Evolutionary conservation across 164 flowering plant species (phyloP).

Genomic region (Brasenia schreberi): DNA sequence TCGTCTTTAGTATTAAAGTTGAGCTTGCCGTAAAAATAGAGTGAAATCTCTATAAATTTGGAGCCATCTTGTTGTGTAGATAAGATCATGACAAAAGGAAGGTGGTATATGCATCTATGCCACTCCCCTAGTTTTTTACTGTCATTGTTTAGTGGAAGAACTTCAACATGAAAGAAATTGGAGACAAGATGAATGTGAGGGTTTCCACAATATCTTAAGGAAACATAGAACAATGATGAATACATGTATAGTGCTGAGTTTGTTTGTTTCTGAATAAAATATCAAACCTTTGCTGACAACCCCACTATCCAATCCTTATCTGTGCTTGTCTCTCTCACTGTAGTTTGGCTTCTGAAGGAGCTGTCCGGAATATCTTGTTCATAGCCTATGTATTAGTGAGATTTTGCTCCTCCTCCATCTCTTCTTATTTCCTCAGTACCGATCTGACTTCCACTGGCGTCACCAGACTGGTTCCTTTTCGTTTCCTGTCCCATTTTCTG

Average conservation of each 20-base stretch:
- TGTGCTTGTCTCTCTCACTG: background rate
- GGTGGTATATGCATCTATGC: background rate
- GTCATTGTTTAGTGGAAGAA: background rate
- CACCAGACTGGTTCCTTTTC: background rate
- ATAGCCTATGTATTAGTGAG: background rate
- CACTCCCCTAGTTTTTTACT: background rate
- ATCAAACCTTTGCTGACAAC: background rate
- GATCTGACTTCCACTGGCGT: background rate
- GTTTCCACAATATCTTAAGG: background rate
- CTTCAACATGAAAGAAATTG: background rate
- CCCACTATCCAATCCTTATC: constrained; percentile 1
- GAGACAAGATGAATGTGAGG: background rate
- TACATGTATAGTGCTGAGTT: background rate
- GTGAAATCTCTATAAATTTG: background rate
- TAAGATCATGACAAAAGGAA: background rate
- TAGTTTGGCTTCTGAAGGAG: background rate
- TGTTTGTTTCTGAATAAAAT: background rate
- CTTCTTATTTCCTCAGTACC: background rate
- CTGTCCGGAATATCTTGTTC: constrained; percentile 3
- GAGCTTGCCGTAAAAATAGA: background rate
- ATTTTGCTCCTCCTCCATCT: background rate
- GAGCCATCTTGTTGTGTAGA: background rate
- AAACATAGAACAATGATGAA: background rate
- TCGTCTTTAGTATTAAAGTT: background rate
- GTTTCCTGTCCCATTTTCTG: background rate